Conservation (phyloP, 139 green algal genomes). For the Chloropicon primus region DNA sequence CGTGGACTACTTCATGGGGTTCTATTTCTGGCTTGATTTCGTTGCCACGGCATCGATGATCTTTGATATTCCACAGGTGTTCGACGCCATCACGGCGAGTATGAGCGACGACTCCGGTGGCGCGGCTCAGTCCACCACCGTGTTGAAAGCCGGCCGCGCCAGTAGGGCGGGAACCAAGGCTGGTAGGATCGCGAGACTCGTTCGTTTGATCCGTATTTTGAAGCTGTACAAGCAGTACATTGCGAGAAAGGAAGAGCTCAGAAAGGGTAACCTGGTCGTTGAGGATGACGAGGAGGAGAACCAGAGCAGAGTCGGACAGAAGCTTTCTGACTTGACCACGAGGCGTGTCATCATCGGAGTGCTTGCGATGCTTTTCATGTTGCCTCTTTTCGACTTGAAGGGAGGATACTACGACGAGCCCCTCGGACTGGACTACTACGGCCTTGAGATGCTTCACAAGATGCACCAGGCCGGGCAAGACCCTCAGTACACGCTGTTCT, state of each 20-base stretch:
- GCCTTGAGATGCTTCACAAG: slow-evolving; percentile 65
- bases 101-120: slow-evolving; percentile 1
- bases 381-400: slow-evolving; percentile 64
- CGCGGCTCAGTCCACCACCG: not conserved
- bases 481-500: not conserved
- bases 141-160: slow-evolving; percentile 14
- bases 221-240: slow-evolving; percentile 48
- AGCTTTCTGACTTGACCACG: slow-evolving; percentile 78
- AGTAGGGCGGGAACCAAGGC: slow-evolving; percentile 19
- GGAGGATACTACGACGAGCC: slow-evolving; percentile 48
- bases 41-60: slow-evolving; percentile 55
- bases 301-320: slow-evolving; percentile 62
- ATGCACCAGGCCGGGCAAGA: not conserved
- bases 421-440: slow-evolving; percentile 34
- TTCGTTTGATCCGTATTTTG: slow-evolving; percentile 42
- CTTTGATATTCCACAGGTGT: slow-evolving; percentile 48
- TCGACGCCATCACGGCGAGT: slow-evolving; percentile 16
- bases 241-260: slow-evolving; percentile 1
- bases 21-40: slow-evolving; percentile 86
- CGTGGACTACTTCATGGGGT: slow-evolving; percentile 56
- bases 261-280: slow-evolving; percentile 3
- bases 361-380: slow-evolving; percentile 67
- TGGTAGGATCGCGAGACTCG: slow-evolving; percentile 32
- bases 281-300: slow-evolving; percentile 7
- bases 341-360: slow-evolving; percentile 66